Conservation (phyloP, 1,139 yeast genomes). For the Geotrichum citri-aurantii region DNA sequence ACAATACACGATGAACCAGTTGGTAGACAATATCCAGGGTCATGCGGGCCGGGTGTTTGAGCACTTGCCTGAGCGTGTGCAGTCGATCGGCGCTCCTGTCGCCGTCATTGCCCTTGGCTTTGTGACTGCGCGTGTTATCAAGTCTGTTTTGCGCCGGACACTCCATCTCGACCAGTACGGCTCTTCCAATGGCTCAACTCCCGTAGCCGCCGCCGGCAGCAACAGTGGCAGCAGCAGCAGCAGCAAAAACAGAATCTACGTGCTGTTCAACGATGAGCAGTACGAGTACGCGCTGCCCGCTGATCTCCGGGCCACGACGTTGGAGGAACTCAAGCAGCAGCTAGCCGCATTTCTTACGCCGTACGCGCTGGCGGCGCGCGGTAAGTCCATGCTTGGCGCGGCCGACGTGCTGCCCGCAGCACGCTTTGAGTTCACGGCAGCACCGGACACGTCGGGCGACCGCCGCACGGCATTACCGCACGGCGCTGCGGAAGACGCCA, state of each 20-base stretch:
- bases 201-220: neutral
- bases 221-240: neutral
- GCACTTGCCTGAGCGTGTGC: neutral
- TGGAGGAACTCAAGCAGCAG: neutral
- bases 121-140: slow-evolving; percentile 2
- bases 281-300: neutral
- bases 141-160: neutral
- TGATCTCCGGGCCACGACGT: neutral
- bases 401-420: neutral
- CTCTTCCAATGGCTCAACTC: too few species aligned
- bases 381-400: neutral
- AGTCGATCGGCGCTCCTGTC: neutral
- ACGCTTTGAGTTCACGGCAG: neutral
- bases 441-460: neutral
- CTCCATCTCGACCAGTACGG: neutral
- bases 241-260: neutral
- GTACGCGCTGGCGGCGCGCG: slow-evolving; percentile 1
- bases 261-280: neutral
- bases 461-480: neutral
- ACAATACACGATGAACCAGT: neutral
- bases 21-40: neutral
- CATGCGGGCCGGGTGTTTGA: neutral
- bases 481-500: neutral
- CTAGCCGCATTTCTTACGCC: neutral
- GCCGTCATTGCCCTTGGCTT: slow-evolving; percentile 11